phyloP scores from a whole-genome alignment of 805 yeast species.

The Suhomyces sp. region DNA sequence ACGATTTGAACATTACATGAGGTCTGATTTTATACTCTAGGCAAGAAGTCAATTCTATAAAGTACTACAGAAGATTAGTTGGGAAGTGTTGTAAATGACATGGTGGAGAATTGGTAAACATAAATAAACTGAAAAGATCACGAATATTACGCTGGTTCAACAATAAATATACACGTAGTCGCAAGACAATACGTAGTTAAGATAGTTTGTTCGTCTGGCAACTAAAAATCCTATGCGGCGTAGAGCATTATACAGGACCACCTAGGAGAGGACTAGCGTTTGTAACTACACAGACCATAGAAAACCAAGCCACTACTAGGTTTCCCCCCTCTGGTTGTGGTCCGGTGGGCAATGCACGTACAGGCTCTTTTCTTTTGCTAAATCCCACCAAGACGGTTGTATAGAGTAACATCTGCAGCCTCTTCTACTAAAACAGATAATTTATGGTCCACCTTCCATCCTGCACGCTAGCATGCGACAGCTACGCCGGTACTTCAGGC shows the following conservation, averaged over 20 bases:
- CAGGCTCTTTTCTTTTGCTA: neutral
- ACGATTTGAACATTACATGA: neutral
- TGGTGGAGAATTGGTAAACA: neutral
- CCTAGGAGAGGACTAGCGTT: neutral
- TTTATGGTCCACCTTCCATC: neutral
- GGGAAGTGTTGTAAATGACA: neutral
- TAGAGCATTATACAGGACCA: neutral
- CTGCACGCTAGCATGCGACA: neutral
- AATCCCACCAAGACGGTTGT: neutral
- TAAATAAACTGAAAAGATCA: neutral
- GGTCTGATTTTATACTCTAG: neutral
- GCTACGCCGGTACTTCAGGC: neutral
- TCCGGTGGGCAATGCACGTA: neutral
- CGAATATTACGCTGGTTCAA: neutral
- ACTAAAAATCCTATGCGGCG: neutral
- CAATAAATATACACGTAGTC: neutral
- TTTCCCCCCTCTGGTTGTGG: neutral
- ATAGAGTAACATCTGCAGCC: neutral
- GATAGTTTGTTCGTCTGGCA: neutral
- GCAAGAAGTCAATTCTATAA: neutral
- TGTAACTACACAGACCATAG: neutral
- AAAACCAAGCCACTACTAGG: neutral
- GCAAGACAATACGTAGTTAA: neutral
- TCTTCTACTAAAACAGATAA: neutral
- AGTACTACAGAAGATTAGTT: neutral